phyloP scores from a whole-genome alignment of 2,329 filamentous ascomycete genomes.

The Whalleya microplaca region DNA sequence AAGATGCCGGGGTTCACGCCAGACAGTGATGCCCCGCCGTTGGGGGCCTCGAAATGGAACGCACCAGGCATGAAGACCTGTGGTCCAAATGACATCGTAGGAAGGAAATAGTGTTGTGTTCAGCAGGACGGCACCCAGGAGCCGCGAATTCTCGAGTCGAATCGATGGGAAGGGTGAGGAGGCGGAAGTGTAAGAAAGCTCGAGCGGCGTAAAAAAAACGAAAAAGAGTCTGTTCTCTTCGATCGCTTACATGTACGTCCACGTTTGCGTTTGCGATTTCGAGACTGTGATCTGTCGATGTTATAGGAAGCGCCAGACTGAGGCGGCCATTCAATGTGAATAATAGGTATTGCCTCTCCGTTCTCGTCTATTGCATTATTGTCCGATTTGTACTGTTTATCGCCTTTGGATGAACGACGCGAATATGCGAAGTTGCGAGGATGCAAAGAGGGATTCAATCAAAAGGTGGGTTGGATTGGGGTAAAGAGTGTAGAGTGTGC shows the following conservation, averaged over 20 bases:
- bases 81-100: constrained; percentile 37
- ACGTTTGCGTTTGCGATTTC: constrained; percentile 2
- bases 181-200: not conserved
- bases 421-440: too few species aligned
- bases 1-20: constrained; percentile 51
- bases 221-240: constrained; percentile 7
- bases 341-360: too few species aligned
- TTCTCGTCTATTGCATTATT: too few species aligned
- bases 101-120: not conserved
- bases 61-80: constrained; percentile 40
- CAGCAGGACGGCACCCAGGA: not conserved
- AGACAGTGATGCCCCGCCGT: constrained; percentile 29
- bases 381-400: too few species aligned
- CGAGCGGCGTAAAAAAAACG: not conserved
- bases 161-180: not conserved
- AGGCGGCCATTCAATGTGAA: too few species aligned
- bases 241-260: too few species aligned
- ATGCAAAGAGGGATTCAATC: not conserved
- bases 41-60: constrained; percentile 39
- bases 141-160: not conserved
- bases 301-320: not conserved
- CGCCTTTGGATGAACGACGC: too few species aligned
- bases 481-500: too few species aligned
- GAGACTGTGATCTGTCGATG: constrained; percentile 13
- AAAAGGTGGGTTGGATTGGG: not conserved